These are phyloP conservation scores for Globisporangium cylindrosporum DNA, from an alignment of 352 stramenopile species.

Conservation along the genomic window DNA sequence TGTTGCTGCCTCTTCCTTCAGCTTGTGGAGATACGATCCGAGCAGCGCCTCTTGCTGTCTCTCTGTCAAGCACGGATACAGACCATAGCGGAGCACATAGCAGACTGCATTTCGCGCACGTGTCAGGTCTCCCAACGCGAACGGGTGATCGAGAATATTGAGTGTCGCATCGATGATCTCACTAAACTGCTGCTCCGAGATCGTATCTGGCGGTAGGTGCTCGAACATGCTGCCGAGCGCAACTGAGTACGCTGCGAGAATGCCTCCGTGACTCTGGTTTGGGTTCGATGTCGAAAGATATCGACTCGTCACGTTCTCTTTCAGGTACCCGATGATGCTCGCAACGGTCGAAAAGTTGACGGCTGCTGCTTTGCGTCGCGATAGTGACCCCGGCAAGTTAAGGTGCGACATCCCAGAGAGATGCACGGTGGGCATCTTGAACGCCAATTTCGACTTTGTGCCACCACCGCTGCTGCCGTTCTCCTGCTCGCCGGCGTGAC, in stretches of 20 bases:
- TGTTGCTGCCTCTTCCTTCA: constrained; percentile 38
- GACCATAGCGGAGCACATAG: constrained; percentile 68
- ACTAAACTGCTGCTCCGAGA: constrained; percentile 56
- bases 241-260: constrained; percentile 69
- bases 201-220: constrained; percentile 52
- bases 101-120: constrained; percentile 76
- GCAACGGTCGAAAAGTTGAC: constrained; percentile 75
- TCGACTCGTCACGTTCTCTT: constrained; percentile 64
- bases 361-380: constrained; percentile 51
- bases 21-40: constrained; percentile 51
- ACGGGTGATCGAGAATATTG: constrained; percentile 67
- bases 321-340: constrained; percentile 74
- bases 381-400: constrained; percentile 38
- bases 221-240: constrained; percentile 79
- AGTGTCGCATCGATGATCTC: constrained; percentile 69
- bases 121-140: constrained; percentile 68
- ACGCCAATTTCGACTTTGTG: constrained; percentile 59
- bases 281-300: constrained; percentile 48
- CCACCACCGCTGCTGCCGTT: constrained; percentile 8
- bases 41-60: constrained; percentile 63
- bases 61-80: constrained; percentile 61
- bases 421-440: constrained; percentile 62
- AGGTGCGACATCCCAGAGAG: constrained; percentile 59
- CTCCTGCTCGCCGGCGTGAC: constrained; percentile 17
- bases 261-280: constrained; percentile 57